Percentiles rank a stretch among this genome's conserved stretches.
These are phyloP conservation scores for Pachyrhizus erosus DNA, from an alignment of 306 rosid species.

Conservation along the genomic window DNA sequence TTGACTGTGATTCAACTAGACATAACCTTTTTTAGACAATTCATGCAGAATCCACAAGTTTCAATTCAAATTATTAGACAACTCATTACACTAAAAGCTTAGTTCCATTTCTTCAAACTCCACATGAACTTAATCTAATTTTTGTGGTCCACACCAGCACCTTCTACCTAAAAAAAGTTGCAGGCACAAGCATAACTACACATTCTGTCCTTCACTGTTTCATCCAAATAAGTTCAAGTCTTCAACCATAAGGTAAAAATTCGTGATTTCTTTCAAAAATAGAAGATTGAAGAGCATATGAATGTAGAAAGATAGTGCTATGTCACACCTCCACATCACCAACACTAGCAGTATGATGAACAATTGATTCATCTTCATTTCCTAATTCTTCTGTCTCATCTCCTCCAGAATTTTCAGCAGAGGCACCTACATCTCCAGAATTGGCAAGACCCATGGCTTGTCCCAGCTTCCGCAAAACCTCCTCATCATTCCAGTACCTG, in stretches of 20 bases:
- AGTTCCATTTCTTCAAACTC: too few relatives aligned
- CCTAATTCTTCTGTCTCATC: conserved; percentile 85
- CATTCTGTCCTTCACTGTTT: background rate
- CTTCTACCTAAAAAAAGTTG: background rate
- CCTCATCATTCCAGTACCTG: conserved; percentile 96
- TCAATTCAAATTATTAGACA: background rate
- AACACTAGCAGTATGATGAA: conserved; percentile 95
- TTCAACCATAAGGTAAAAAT: conserved; percentile 28
- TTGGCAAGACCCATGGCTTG: conserved; percentile 86
- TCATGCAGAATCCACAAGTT: background rate
- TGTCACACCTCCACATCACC: conserved; percentile 87
- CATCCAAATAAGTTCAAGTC: conserved; percentile 23
- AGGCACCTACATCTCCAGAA: conserved; percentile 69
- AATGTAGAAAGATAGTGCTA: background rate
- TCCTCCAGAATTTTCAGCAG: conserved; percentile 67
- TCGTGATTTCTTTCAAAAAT: conserved; percentile 10
- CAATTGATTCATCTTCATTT: conserved; percentile 91
- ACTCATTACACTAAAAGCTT: too few relatives aligned
- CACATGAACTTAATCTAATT: too few relatives aligned
- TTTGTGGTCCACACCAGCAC: too few relatives aligned
- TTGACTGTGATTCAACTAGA: conserved; percentile 11
- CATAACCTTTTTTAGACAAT: conserved; percentile 17
- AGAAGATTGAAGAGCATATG: conserved; percentile 21
- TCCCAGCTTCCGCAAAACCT: conserved; percentile 80
- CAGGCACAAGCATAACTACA: conserved; percentile 8